Base-by-base conservation (phyloP, 352 stramenopile genomes). In the Globisporangium nagaii region DNA sequence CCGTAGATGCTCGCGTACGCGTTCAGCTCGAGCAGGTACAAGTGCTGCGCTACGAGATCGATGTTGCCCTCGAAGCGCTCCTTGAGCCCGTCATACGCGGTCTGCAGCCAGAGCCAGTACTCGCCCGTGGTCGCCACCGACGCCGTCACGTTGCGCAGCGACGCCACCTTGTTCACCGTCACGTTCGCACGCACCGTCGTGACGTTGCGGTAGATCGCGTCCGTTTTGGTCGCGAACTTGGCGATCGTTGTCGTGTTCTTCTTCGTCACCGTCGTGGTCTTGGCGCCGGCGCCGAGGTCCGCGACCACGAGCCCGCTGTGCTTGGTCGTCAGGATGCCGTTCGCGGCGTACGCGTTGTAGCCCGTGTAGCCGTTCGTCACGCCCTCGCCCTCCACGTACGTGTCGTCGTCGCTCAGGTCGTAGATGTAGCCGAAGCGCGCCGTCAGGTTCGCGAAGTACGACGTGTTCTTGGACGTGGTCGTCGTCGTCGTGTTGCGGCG, bases 71-170 rank as follows among this genome's bases (percentile, higher is more conserved):
- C 60, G 44, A 88, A 88, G 20, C 73, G 70, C 41, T 63, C 68
- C 56, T 71, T 73, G 27, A 86, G 58, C 0, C 74, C 73, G 24
- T 79, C 63, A 64, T 88, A 88, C 4, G 71, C 75, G 3, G 68
- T 75, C 56, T 79, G 49, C 45, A 88, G 52, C 74, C 77, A 88
- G 41, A 71, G 58, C 77, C 74, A 88, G 64, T 88, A 88, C 15
- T 47, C 58, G 13, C 77, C 77, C n/a, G 64, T 73, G 13, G 74
- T 85, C 12, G 72, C 74, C 25, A 81, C 65, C n/a, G 59, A 50
- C 24, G 52, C 30, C 36, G 53, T 51, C 36, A 83, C 45, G 35
- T 79, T 68, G n/a, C 73, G 73, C 28, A 60, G 12, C 30, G 75
- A 61, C 1, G 53, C 70, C 20, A 60, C 63, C 20, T 58, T 62